These are phyloP conservation scores for Strobilomyces confusus DNA, from an alignment of 768 basidiomycete species.

Conservation along the genomic window DNA sequence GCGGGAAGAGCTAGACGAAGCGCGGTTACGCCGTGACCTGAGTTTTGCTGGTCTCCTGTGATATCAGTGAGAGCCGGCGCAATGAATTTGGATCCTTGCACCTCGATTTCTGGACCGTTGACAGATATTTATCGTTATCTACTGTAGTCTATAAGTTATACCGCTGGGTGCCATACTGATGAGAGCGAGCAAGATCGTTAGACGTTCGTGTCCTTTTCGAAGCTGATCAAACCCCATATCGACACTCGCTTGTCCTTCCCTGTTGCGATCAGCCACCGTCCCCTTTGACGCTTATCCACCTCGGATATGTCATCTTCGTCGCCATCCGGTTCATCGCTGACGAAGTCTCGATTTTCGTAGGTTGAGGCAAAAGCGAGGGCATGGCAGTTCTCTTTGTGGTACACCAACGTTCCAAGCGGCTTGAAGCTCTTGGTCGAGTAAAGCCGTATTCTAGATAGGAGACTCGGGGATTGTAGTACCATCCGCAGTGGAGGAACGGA, in stretches of 20 bases:
- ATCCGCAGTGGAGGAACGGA: slow-evolving; percentile 2
- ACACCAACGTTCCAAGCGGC: slow-evolving; percentile 75
- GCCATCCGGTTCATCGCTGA: slow-evolving; percentile 15
- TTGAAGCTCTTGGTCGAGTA: slow-evolving; percentile 81
- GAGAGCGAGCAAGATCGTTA: background rate
- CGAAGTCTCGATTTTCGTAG: background rate
- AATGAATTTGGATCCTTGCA: background rate
- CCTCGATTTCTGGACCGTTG: background rate
- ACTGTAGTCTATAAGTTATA: slow-evolving; percentile 18
- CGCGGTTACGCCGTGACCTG: slow-evolving; percentile 46
- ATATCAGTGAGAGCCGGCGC: background rate
- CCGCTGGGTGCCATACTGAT: background rate
- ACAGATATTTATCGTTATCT: slow-evolving; percentile 16
- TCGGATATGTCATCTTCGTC: slow-evolving; percentile 40
- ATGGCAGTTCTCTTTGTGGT: slow-evolving; percentile 80
- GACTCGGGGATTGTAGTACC: background rate
- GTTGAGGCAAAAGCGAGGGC: slow-evolving; percentile 62
- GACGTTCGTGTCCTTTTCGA: slow-evolving; percentile 7
- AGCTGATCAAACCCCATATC: slow-evolving; percentile 62
- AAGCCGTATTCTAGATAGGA: slow-evolving; percentile 59
- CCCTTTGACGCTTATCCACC: slow-evolving; percentile 41
- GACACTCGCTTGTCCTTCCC: slow-evolving; percentile 68
- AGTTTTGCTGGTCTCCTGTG: slow-evolving; percentile 53
- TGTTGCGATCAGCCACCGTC: slow-evolving; percentile 62
- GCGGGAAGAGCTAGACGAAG: slow-evolving; percentile 37